phyloP scores from a whole-genome alignment of 1,284 basidiomycete genomes.

The Papiliotrema nemorosa region DNA sequence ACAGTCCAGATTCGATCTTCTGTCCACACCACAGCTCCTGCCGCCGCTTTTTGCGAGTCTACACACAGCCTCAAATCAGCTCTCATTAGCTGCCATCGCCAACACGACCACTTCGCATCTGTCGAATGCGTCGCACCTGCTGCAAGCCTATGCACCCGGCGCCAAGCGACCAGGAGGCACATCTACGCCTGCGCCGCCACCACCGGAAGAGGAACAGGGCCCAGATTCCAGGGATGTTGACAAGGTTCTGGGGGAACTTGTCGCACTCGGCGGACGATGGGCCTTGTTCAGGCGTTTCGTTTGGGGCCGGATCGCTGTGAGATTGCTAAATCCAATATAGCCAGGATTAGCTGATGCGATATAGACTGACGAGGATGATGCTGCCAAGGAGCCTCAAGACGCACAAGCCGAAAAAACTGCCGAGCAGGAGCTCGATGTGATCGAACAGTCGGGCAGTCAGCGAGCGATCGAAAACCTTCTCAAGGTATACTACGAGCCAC shows the following conservation, averaged over 20 bases:
- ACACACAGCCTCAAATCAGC: conserved; percentile 17
- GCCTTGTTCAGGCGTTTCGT: conserved; percentile 85
- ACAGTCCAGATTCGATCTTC: conserved; percentile 41
- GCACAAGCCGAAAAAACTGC: neutral
- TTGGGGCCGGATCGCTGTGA: conserved; percentile 62
- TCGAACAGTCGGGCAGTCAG: conserved; percentile 53
- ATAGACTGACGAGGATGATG: neutral
- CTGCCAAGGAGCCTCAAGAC: neutral
- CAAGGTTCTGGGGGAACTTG: conserved; percentile 76
- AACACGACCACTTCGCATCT: conserved; percentile 43
- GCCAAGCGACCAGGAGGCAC: conserved; percentile 20
- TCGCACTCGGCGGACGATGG: conserved; percentile 89
- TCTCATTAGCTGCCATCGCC: conserved; percentile 38
- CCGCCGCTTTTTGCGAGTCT: conserved; percentile 37
- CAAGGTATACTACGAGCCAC: conserved; percentile 71
- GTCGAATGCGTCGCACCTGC: conserved; percentile 41
- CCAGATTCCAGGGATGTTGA: conserved; percentile 88
- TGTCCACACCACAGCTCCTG: conserved; percentile 34
- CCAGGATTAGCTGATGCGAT: too few relatives aligned
- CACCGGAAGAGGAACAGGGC: conserved; percentile 58
- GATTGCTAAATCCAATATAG: neutral
- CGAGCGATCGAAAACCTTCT: conserved; percentile 66
- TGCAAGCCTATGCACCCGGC: conserved; percentile 45
- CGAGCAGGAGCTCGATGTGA: conserved; percentile 49
- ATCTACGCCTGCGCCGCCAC: conserved; percentile 25